Evolutionary conservation across 1,139 yeast species (phyloP), one percentile per base, ranked within the genome.

Genomic region (Saccharomyces pastorianus): DNA sequence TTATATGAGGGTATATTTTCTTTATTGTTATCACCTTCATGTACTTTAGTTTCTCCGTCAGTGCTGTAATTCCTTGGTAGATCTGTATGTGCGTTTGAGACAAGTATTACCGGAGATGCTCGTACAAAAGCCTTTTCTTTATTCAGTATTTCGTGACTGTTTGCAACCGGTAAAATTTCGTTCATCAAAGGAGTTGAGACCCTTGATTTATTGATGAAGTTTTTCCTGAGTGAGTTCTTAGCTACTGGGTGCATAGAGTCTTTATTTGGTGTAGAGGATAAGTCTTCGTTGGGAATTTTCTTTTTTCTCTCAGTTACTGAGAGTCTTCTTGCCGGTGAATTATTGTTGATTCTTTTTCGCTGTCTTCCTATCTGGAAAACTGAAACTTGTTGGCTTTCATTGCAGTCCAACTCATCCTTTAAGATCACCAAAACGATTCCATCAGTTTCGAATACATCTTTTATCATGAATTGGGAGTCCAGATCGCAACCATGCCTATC

Each of bases 401-500:
- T 57, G 0, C 67, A 52, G 20, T 61, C 62, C 41, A 70, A 56
- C 49, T 75, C 77, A 55, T 74, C 74, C 31, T 70, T 69, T n/a
- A 82, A 73, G 9, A 83, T 63, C 1, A 84, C 83, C 51, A 85
- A 72, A 29, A 85, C 73, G 3, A 79, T 68, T 56, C 80, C 83
- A 46, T 80, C 82, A 9, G 57, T 59, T 28, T 76, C 72, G 62
- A 86, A 84, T 7, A 85, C 83, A 59, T 84, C 88, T 6, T 76
- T 76, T 0, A 82, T 84, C 6, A 68, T 59, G 59, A 82, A 86
- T 55, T 85, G 93, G 0, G 89, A 88, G 65, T 86, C 95, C 59
- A 87, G 71, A 64, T 87, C 95, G 62, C 89, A 85, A 57, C 76
- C 76, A 56, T 81, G 78, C 27, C 71, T 69, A 66, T 86, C 90